Evolutionary conservation across 805 yeast genomes (phyloP).

Genomic region (Ogataea minuta): DNA sequence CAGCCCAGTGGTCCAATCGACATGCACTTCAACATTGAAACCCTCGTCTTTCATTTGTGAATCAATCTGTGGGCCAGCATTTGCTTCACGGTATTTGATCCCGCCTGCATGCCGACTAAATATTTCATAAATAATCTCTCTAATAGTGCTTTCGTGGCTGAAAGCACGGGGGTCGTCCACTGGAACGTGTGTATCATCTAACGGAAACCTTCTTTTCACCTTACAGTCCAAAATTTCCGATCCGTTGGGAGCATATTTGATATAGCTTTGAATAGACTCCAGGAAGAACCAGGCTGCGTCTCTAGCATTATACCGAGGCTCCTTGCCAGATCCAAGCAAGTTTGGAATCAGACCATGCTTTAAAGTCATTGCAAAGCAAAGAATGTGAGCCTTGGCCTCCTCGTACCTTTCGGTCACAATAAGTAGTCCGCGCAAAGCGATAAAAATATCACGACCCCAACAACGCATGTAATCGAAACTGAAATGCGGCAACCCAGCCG

Average conservation of each 20-base stretch:
- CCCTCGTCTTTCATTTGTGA: slow-evolving; percentile 93
- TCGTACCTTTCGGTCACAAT: slow-evolving; percentile 75
- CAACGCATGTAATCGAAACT: slow-evolving; percentile 90
- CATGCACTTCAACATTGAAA: slow-evolving; percentile 73
- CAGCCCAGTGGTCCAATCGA: slow-evolving; percentile 89
- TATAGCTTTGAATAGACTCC: slow-evolving; percentile 85
- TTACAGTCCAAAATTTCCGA: slow-evolving; percentile 60
- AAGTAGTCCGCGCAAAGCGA: slow-evolving; percentile 78
- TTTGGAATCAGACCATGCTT: slow-evolving; percentile 96
- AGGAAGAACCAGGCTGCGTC: slow-evolving; percentile 96
- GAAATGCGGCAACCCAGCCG: slow-evolving; percentile 97
- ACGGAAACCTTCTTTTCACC: slow-evolving; percentile 75
- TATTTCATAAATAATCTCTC: slow-evolving; percentile 80
- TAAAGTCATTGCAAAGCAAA: slow-evolving; percentile 84
- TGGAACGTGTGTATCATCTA: slow-evolving; percentile 76
- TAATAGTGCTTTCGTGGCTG: slow-evolving; percentile 62
- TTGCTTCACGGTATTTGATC: slow-evolving; percentile 85
- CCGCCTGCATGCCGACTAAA: slow-evolving; percentile 87
- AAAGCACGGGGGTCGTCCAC: slow-evolving; percentile 74
- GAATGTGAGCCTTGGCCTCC: slow-evolving; percentile 76
- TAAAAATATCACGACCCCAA: slow-evolving; percentile 97
- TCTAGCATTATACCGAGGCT: slow-evolving; percentile 93
- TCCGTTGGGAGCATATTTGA: slow-evolving; percentile 67
- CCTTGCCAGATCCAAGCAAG: slow-evolving; percentile 85
- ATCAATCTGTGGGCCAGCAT: slow-evolving; percentile 87